phyloP scores from a whole-genome alignment of 306 rosid genomes.

The Vigna trinervia region DNA sequence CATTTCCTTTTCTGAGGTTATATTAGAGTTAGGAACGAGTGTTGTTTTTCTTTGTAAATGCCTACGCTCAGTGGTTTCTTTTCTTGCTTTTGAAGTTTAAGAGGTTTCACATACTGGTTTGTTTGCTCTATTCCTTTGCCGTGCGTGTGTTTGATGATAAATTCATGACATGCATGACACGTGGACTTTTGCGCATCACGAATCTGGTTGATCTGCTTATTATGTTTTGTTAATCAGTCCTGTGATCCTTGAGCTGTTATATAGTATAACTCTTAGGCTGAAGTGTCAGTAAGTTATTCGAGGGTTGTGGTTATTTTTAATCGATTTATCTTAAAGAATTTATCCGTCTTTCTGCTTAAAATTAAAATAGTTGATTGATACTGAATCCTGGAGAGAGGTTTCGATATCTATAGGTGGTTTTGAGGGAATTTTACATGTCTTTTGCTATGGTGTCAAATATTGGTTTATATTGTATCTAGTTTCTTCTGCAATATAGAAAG shows the following conservation, averaged over 20 bases:
- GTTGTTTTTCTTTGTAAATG: neutral
- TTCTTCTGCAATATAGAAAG: slow-evolving; percentile 26
- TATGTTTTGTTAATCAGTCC: slow-evolving; percentile 1
- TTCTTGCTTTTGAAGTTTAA: slow-evolving; percentile 13
- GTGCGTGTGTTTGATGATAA: neutral
- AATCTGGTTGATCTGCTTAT: slow-evolving; percentile 24
- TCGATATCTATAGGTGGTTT: neutral
- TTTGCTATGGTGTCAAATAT: neutral
- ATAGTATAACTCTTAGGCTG: neutral
- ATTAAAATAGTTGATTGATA: slow-evolving; percentile 4
- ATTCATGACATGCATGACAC: neutral
- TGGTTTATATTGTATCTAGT: neutral
- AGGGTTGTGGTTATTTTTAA: slow-evolving; percentile 6
- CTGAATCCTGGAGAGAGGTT: slow-evolving; percentile 18
- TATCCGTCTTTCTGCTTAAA: neutral
- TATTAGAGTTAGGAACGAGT: slow-evolving; percentile 8
- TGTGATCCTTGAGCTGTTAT: slow-evolving; percentile 3
- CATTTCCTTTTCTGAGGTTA: neutral
- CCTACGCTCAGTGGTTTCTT: neutral
- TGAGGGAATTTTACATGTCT: neutral
- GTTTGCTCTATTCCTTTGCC: slow-evolving; percentile 1
- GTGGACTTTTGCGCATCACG: neutral
- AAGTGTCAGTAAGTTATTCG: neutral
- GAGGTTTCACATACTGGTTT: slow-evolving; percentile 14
- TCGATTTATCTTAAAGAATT: neutral